Conservation (phyloP, 2,329 filamentous ascomycete genomes). For the Neofusicoccum laricinum region DNA sequence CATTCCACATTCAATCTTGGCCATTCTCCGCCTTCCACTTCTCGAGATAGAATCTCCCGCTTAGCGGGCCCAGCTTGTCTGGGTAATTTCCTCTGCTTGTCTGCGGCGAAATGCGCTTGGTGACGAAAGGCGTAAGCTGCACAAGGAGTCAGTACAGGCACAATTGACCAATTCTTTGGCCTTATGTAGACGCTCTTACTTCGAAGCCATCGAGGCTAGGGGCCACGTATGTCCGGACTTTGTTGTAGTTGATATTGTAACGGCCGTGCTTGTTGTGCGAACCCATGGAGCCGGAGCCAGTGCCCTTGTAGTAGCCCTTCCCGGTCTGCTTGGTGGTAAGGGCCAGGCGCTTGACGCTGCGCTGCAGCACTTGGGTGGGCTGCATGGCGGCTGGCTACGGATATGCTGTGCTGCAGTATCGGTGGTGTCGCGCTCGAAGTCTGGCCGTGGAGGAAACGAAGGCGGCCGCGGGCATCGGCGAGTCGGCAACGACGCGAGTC, state of each 20-base stretch:
- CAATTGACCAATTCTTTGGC: not conserved
- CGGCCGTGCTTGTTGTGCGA: slow-evolving; percentile 77
- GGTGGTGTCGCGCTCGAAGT: not conserved
- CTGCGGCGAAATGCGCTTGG: slow-evolving; percentile 33
- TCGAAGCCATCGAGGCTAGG: slow-evolving; percentile 70
- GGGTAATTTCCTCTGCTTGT: slow-evolving; percentile 18
- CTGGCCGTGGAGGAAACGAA: not conserved
- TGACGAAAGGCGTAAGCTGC: slow-evolving; percentile 79
- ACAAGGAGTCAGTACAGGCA: not conserved
- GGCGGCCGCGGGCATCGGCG: slow-evolving; percentile 1
- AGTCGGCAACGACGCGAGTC: not conserved
- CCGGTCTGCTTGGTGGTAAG: slow-evolving; percentile 92
- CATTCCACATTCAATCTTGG: not conserved
- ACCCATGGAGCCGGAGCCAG: slow-evolving; percentile 83
- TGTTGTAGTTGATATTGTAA: slow-evolving; percentile 79
- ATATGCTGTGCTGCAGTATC: not conserved
- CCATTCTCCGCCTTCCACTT: slow-evolving; percentile 34
- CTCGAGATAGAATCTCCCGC: slow-evolving; percentile 30
- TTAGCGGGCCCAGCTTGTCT: slow-evolving; percentile 28
- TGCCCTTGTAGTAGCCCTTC: slow-evolving; percentile 97
- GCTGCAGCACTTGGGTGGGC: slow-evolving; percentile 65
- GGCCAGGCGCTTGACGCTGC: slow-evolving; percentile 69
- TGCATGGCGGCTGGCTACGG: slow-evolving; percentile 51
- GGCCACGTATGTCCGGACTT: slow-evolving; percentile 87
- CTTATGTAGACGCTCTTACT: slow-evolving; percentile 45